Conservation (phyloP, 31 red algal species). For the Bonnemaisonia californica region DNA sequence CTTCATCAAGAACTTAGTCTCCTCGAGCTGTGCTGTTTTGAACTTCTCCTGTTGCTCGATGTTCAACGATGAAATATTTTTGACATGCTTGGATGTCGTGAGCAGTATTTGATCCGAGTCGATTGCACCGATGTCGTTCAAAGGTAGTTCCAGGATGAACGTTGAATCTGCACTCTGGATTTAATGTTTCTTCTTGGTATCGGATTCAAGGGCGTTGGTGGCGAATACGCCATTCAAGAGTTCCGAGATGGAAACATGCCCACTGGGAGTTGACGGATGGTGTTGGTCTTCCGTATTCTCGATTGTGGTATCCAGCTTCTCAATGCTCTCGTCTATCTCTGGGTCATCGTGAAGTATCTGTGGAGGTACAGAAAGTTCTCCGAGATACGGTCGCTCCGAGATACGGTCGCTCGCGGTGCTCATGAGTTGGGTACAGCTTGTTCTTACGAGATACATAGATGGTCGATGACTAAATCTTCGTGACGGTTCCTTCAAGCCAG, state of each 20-base stretch:
- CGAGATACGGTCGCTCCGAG: neutral
- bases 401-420: neutral
- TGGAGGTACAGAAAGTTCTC: neutral
- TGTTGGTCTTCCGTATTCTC: too few relatives aligned
- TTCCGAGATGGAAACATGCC: too few relatives aligned
- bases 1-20: conserved; percentile 27
- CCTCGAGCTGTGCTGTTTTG: conserved; percentile 5
- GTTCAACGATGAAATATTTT: too few relatives aligned
- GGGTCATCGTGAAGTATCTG: neutral
- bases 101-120: neutral
- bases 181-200: neutral
- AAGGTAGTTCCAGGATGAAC: neutral
- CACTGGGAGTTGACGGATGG: too few relatives aligned
- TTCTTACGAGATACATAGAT: neutral
- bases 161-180: neutral
- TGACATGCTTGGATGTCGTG: neutral
- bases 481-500: neutral
- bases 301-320: too few relatives aligned
- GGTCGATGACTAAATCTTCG: neutral
- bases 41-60: too few relatives aligned
- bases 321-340: neutral
- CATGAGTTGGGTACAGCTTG: neutral
- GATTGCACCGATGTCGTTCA: neutral
- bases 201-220: neutral
- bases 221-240: neutral